Evolutionary conservation across 495 filamentous ascomycete genomes (phyloP), one percentile per base, ranked within the genome.

Genomic region (Amphirosellinia nigrospora): DNA sequence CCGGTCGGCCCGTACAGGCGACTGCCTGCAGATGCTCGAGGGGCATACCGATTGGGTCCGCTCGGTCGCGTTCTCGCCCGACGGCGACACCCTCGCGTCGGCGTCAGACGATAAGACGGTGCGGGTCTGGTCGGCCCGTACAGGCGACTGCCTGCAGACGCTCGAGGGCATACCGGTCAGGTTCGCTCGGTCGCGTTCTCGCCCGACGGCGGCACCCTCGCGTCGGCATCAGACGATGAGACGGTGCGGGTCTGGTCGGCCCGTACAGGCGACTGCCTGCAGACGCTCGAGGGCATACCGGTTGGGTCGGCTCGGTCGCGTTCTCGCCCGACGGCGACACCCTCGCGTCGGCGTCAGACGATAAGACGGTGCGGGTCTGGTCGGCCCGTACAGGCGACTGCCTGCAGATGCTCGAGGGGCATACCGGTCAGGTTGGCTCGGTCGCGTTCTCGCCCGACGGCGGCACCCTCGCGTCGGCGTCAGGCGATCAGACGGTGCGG

Each of bases 391-490:
- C 60, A 65, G 65, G 65, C 61, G 48, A 48, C n/a, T n/a, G 11
- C 26, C 23, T 56, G 7, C 72, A 75, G 38, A 74, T 66, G 64
- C 70, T 78, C 30, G 55, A 75, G 46, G 72, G 71, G 66, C 75
- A 82, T 71, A 66, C 68, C 21, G 4, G 30, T 38, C 36, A 0
- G 21, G 73, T 81, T 46, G 68, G 11, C 55, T 75, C 53, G 9
- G 75, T 83, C 2, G 75, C 76, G 15, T 85, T 81, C 73, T 83
- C 82, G 15, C 77, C 68, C 9, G 74, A 85, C 66, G 69, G 73
- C 38, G 72, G 71, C 61, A 69, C 77, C 16, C 11, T 84, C 0
- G 77, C 68, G 15, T 82, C 80, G 16, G 74, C 58, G 28, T 82
- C 76, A 5, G 0, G 48, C 55, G 73, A 84, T 46, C 71, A 71